These are phyloP conservation scores for Bruguiera parviflora DNA, from an alignment of 345 rosid genomes.

Conservation along the genomic window DNA sequence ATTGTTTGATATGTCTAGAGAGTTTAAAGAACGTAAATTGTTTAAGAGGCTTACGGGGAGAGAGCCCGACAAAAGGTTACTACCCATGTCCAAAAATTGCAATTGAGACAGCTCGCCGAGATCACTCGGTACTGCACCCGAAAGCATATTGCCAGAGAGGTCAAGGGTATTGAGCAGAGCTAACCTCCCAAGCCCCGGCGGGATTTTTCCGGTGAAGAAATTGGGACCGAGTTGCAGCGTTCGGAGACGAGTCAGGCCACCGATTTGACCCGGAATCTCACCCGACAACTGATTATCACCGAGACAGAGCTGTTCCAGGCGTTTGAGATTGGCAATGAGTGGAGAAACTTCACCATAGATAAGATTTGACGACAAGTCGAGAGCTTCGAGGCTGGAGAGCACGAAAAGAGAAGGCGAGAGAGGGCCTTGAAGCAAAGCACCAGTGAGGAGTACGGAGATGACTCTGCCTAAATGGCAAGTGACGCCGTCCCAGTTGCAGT, in stretches of 20 bases:
- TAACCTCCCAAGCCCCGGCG: constrained; percentile 48
- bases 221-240: constrained; percentile 50
- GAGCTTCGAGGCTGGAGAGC: constrained; percentile 41
- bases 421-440: constrained; percentile 39
- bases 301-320: constrained; percentile 37
- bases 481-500: constrained; percentile 77
- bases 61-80: constrained; percentile 59
- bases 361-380: constrained; percentile 57
- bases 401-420: constrained; percentile 53
- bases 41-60: constrained; percentile 43
- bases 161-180: constrained; percentile 48
- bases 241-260: constrained; percentile 38
- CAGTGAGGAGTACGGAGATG: constrained; percentile 39
- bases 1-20: constrained; percentile 74
- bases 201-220: constrained; percentile 48
- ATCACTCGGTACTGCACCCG: constrained; percentile 48
- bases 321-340: constrained; percentile 23
- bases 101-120: constrained; percentile 47
- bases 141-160: constrained; percentile 55
- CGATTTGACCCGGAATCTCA: constrained; percentile 34
- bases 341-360: constrained; percentile 44
- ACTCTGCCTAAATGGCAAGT: constrained; percentile 52
- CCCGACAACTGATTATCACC: constrained; percentile 43
- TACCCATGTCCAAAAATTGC: constrained; percentile 56
- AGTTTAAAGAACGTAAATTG: constrained; percentile 42